Evolutionary conservation across 305 asterid species (phyloP), one percentile per base, ranked within the genome.

Genomic region (Solanum aculeatissimum): DNA sequence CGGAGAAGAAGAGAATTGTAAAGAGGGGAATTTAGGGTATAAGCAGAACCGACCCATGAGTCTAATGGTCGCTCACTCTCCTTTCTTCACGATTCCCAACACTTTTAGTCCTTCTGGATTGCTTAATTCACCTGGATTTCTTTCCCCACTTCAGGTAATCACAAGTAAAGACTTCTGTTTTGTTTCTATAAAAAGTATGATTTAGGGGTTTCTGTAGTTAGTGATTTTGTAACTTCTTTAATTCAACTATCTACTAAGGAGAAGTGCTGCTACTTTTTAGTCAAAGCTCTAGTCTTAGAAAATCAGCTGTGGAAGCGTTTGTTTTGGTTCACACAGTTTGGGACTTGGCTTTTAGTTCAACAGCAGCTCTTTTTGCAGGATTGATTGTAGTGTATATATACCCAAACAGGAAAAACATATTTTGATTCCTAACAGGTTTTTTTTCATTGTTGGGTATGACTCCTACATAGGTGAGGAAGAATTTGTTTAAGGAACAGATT

Each of bases 141-240:
- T 94, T 60, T 94, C 99, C n/a, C 98, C 99, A 15, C 94, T 95
- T 89, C 97, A 91, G 96, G 99, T 95, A 51, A 57, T 57, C 29
- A 65, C 16, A 68, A 19, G 10, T 1, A 42, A 71, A 42, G 29
- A 71, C 35, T 35, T 35, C 2, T 18, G n/a, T 60, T 29, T 15
- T 66, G 23, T 9, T 32, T 66, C 72, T 65, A 18, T 9, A 65
- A 32, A 65, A 32, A 35, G 63, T n/a, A n/a, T 43, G 57, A 43
- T 43, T 71, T 70, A 21, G 35, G 55, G n/a, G 6, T 72, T 69
- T 9, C 18, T 23, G 23, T 23, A 72, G 25, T 43, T 71, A 11
- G n/a, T 43, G 21, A 72, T 42, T 71, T 74, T 74, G 6, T 49
- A 21, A 72, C 58, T 72, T 21, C 21, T 21, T 43, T 23, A 72